These are phyloP conservation scores for Plasmodium gallinaceum DNA, from an alignment of 169 alveolate genomes.

Conservation along the genomic window DNA sequence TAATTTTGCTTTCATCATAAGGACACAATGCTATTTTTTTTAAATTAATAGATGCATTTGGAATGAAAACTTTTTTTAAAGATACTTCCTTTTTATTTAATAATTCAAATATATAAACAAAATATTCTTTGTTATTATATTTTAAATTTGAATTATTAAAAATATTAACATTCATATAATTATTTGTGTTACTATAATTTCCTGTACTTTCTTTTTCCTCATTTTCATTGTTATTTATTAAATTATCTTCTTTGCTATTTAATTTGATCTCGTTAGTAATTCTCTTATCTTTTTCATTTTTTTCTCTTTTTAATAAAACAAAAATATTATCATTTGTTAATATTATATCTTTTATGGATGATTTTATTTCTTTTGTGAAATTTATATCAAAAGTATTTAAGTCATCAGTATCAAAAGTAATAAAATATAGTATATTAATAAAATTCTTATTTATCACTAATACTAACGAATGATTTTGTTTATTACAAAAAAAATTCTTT, in stretches of 20 bases:
- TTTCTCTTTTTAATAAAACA: conserved; percentile 21
- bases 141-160: no score
- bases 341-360: conserved; percentile 15
- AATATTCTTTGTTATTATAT: background rate
- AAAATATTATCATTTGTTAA: conserved; percentile 13
- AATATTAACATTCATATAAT: background rate
- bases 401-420: conserved; percentile 23
- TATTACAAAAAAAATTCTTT: conserved; percentile 21
- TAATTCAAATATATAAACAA: conserved; percentile 6
- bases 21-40: conserved; percentile 54
- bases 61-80: background rate
- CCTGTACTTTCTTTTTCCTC: background rate
- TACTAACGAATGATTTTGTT: conserved; percentile 19
- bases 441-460: conserved; percentile 18
- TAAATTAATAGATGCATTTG: background rate
- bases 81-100: background rate
- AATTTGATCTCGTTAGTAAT: background rate
- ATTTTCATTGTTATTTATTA: background rate
- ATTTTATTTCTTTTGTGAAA: conserved; percentile 7
- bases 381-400: conserved; percentile 16
- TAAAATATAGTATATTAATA: conserved; percentile 1
- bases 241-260: background rate
- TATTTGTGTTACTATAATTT: background rate
- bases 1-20: conserved; percentile 44
- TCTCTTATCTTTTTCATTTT: background rate